Conservation (phyloP, 441 rosid species). For the Aleurites moluccanus region DNA sequence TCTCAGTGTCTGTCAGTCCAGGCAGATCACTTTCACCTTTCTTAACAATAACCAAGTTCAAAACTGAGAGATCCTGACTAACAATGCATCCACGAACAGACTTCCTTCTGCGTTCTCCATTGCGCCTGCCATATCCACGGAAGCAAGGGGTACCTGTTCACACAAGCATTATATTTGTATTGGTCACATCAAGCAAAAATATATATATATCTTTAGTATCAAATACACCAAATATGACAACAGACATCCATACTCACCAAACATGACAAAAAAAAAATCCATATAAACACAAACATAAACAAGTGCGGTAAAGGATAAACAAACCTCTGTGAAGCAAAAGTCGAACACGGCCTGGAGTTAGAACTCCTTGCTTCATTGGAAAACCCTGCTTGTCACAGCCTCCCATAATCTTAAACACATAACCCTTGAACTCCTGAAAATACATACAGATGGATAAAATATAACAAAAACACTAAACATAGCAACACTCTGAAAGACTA, state of each 20-base stretch:
- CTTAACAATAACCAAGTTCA: conserved; percentile 53
- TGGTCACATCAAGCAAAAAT: background rate
- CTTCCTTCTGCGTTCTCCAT: conserved; percentile 52
- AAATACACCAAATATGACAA: background rate
- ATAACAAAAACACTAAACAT: background rate
- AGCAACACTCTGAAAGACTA: conserved; percentile 32
- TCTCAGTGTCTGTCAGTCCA: conserved; percentile 44
- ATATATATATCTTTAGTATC: no score
- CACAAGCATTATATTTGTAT: background rate
- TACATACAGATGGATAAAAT: background rate
- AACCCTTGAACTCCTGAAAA: conserved; percentile 50
- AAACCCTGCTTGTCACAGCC: conserved; percentile 60
- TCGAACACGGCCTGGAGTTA: conserved; percentile 52
- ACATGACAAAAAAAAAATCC: background rate
- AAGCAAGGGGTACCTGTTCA: conserved; percentile 49
- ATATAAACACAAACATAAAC: conserved; percentile 22
- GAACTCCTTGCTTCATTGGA: conserved; percentile 55
- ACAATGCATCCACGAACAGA: conserved; percentile 57
- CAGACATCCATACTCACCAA: no score
- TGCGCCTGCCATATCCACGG: conserved; percentile 48
- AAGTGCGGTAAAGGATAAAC: background rate
- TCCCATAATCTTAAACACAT: conserved; percentile 52
- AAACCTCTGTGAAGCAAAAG: conserved; percentile 51
- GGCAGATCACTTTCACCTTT: conserved; percentile 51
- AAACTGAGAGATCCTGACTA: conserved; percentile 51